Base-by-base conservation (phyloP, 2,329 filamentous ascomycete genomes). In the Xylariaceae sp. region DNA sequence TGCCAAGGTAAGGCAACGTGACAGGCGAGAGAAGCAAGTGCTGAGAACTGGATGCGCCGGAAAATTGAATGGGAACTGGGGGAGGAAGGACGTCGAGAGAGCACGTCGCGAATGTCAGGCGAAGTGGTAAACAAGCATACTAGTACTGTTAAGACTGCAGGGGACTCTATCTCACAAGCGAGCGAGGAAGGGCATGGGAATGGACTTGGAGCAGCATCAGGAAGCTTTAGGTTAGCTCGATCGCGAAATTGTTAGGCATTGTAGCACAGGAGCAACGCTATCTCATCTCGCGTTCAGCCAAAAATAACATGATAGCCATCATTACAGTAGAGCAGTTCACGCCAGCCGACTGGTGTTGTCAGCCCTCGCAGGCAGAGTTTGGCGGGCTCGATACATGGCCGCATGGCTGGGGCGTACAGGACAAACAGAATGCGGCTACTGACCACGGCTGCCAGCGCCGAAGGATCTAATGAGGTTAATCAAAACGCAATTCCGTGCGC, bases 101-200 rank as follows among this genome's bases (percentile, higher is more conserved):
- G 54, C 36, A 45, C 22, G 48, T 46, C 58, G 52, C 55, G 50
- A 45, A 55, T 46, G 50, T 60, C 54, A 60, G 22, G 22, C 22
- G 7, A 28, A 7, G 54, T 45, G 54, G 54, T 60, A 59, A 59
- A 60, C 56, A 57, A 54, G 50, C 56, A 58, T 4, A 7, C 22
- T n/a, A 28, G 7, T 58, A 34, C 41, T 53, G 56, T 43, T 46
- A 44, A 31, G 45, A 45, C 48, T 51, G 33, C 56, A 56, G 51
- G 56, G 54, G 43, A 28, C 22, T 28, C 41, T 54, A 36, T 53
- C 47, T 51, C 42, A 13, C 22, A 40, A 42, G n/a, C 31, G 43
- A 16, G 38, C 12, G 22, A 22, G 36, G 17, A 38, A 40, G 17
- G 54, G 34, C 39, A 45, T 43, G 46, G 48, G 42, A 47, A 47